These are phyloP conservation scores for Lactifluus rugatus DNA, from an alignment of 768 basidiomycete genomes.

Conservation along the genomic window DNA sequence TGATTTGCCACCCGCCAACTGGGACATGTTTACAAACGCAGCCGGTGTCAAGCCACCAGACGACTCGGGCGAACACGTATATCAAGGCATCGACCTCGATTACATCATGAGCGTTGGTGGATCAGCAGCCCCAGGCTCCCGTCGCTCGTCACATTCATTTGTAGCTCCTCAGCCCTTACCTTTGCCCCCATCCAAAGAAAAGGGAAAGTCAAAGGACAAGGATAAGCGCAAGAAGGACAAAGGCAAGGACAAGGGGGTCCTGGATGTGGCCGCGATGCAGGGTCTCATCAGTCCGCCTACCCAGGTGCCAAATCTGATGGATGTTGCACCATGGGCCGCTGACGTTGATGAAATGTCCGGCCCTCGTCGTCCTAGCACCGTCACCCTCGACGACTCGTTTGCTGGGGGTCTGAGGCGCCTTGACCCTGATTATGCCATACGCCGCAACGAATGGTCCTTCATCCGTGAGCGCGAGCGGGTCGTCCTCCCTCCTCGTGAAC, in stretches of 20 bases:
- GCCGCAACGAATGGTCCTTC: slow-evolving; percentile 11
- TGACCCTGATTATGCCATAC: slow-evolving; percentile 34
- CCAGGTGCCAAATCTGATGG: not conserved
- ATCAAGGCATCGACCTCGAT: slow-evolving; percentile 12
- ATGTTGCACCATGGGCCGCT: slow-evolving; percentile 15
- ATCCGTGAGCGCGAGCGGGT: slow-evolving; percentile 3
- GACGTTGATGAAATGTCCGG: not conserved
- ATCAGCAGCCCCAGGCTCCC: not conserved
- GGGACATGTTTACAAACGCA: slow-evolving; percentile 10
- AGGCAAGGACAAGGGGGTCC: not conserved
- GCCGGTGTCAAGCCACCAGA: not conserved
- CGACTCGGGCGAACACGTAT: slow-evolving; percentile 6
- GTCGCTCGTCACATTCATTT: slow-evolving; percentile 17
- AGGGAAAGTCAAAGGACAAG: slow-evolving; percentile 8
- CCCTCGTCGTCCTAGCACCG: slow-evolving; percentile 13
- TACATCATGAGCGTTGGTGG: slow-evolving; percentile 14
- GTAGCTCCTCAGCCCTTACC: slow-evolving; percentile 8
- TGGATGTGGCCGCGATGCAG: not conserved
- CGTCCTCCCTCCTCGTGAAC: not conserved
- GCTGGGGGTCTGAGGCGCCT: slow-evolving; percentile 27
- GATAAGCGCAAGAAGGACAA: slow-evolving; percentile 16
- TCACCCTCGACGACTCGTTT: slow-evolving; percentile 33
- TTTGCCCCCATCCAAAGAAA: slow-evolving; percentile 11
- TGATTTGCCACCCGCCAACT: slow-evolving; percentile 9
- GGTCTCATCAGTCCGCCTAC: not conserved